phyloP scores from a whole-genome alignment of 2,329 filamentous ascomycete genomes.

The Emergomyces pasteurianus region DNA sequence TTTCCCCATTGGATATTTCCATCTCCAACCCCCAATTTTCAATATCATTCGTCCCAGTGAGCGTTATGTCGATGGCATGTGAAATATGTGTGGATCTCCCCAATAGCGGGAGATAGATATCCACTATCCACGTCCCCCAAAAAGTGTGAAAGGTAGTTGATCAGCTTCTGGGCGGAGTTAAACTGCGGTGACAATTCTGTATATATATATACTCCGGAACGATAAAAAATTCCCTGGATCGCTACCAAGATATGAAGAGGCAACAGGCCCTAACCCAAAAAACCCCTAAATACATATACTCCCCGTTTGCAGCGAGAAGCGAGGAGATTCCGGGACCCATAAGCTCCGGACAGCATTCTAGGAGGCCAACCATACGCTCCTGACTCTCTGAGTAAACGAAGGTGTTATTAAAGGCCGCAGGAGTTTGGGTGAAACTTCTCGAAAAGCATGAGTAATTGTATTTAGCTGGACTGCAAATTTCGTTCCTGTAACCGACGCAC shows the following conservation, averaged over 20 bases:
- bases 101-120: not conserved
- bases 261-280: not conserved
- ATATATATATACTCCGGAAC: not conserved
- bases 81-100: not conserved
- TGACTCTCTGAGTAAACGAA: no score
- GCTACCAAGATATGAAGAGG: not conserved
- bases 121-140: not conserved
- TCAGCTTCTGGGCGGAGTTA: not conserved
- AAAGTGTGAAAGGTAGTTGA: not conserved
- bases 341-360: not conserved
- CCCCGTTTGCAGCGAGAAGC: not conserved
- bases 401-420: no score
- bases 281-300: not conserved
- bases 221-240: not conserved
- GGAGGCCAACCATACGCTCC: not conserved
- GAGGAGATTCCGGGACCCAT: not conserved
- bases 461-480: no score
- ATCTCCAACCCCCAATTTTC: not conserved
- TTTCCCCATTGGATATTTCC: not conserved
- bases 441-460: no score
- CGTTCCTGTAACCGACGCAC: no score
- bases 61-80: not conserved
- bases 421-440: no score
- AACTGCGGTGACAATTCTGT: no score
- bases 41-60: not conserved